Evolutionary conservation across 805 yeast genomes (phyloP), one percentile per base, ranked within the genome.

Genomic region (Clavispora fructus): DNA sequence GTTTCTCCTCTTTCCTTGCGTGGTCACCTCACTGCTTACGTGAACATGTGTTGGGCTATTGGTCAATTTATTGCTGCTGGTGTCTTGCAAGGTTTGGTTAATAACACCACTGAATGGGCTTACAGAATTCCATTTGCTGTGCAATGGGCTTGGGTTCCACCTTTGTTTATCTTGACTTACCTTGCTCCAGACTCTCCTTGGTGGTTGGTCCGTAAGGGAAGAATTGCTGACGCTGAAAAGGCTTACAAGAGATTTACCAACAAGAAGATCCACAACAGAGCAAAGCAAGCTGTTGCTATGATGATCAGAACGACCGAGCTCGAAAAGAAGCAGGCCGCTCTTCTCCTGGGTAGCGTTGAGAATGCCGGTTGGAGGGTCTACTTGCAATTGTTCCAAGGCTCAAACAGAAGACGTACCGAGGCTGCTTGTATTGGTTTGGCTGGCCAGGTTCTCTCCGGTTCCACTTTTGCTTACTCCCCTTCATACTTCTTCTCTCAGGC

Each of bases 121-220:
- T 81, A 77, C 59, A 66, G 71, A 46, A 65, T 77, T 35, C 84
- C 85, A 9, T 78, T 76, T 57, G 83, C 79, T 3, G 47, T 80
- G 10, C 86, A 80, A 62, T 80, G 85, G 85, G 59, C 70, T 6
- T 80, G 83, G 83, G 77, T 81, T 11, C 57, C 71, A 10, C 79
- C 80, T 33, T 57, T 80, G 26, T 53, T 71, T 27, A 54, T 69
- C 44, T 70, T 72, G 14, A 66, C 73, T 11, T 64, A 47, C 44
- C 58, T 75, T 5, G 76, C 80, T 37, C 85, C 84, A 11, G 84
- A 79, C 46, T 75, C 80, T 9, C 85, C 85, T 27, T 74, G 79
- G 74, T 79, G 79, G 78, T 60, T 78, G 39, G 71, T 74, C 4
- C 69, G 73, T 45, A 66, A 68, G 50, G 74, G 73, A 4, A 61